Evolutionary conservation across 805 yeast genomes (phyloP).

Genomic region (Saturnispora diversa): DNA sequence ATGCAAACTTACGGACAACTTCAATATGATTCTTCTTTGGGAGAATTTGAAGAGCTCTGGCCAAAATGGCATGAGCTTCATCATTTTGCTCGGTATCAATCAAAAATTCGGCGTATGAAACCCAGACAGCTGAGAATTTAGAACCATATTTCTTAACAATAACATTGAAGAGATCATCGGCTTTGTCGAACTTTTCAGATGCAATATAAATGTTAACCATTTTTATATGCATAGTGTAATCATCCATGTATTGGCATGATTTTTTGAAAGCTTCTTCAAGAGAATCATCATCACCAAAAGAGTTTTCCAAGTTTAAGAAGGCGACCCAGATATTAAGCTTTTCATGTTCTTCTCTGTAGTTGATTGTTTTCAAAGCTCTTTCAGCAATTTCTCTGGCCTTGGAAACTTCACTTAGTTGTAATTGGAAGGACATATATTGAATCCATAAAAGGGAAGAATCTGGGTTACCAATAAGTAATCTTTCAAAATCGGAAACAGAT

Average conservation of each 20-base stretch:
- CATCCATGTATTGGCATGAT: conserved; percentile 87
- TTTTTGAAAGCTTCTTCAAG: conserved; percentile 74
- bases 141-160: conserved; percentile 76
- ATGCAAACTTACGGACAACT: conserved; percentile 80
- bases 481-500: conserved; percentile 85
- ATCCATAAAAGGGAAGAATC: conserved; percentile 93
- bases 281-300: conserved; percentile 82
- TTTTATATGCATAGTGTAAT: conserved; percentile 71
- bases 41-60: conserved; percentile 61
- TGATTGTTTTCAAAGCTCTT: conserved; percentile 85
- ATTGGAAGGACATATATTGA: conserved; percentile 96
- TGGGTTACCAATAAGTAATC: conserved; percentile 85
- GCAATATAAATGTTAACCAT: conserved; percentile 65
- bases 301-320: conserved; percentile 82
- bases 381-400: conserved; percentile 90
- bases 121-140: conserved; percentile 67
- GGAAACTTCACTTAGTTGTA: conserved; percentile 88
- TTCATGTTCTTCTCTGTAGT: conserved; percentile 86
- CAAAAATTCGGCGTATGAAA: conserved; percentile 67
- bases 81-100: conserved; percentile 50
- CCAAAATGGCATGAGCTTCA: conserved; percentile 64
- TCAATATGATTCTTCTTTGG: conserved; percentile 71
- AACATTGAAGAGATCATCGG: conserved; percentile 56
- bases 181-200: conserved; percentile 64
- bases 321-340: conserved; percentile 96